Evolutionary conservation across 2,329 filamentous ascomycete species (phyloP), one percentile per base, ranked within the genome.

Genomic region (Talaromyces atroroseus): DNA sequence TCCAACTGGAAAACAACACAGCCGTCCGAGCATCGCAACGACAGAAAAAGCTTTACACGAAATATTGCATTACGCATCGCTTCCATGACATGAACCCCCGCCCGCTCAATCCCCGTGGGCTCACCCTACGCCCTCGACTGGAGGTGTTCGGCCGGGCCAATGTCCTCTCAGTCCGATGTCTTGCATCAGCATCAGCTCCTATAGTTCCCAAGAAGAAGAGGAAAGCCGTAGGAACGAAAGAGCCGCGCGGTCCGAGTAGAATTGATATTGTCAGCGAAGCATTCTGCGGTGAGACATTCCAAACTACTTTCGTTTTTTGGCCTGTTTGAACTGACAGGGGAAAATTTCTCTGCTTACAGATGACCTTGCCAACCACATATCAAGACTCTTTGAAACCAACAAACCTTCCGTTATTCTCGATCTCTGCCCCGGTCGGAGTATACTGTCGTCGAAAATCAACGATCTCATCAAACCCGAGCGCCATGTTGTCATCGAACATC

Each of bases 331-430:
- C 29, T 56, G 24, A 46, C 36, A 18, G 8, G n/a, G n/a, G n/a
- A n/a, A n/a, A n/a, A n/a, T n/a, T n/a, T n/a, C n/a, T n/a, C 49
- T 21, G 11, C 21, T 32, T 46, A 14, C 64, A 76, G 88, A 90
- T 66, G 85, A 92, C 63, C 75, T 88, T 14, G 64, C 95, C 47
- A 68, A 82, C 6, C 89, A 89, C 59, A 74, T 95, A n/a, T 83
- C 81, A 2, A 80, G 82, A 1, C 84, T 84, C 2, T 79, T 97
- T 18, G 75, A 83, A 34, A 81, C 83, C 46, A 86, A 94, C 70
- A 76, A 78, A 50, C 89, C 89, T 54, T 91, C 92, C 72, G 91
- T 95, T 65, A 80, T 97, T 46, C 77, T 99, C 64, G 92, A 97
- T 67, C 76, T 96, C 56, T 90, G 92, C 69, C 92, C 92, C 0